Evolutionary conservation across 495 filamentous ascomycete genomes (phyloP).

Genomic region (Clavariopsis aquatica): DNA sequence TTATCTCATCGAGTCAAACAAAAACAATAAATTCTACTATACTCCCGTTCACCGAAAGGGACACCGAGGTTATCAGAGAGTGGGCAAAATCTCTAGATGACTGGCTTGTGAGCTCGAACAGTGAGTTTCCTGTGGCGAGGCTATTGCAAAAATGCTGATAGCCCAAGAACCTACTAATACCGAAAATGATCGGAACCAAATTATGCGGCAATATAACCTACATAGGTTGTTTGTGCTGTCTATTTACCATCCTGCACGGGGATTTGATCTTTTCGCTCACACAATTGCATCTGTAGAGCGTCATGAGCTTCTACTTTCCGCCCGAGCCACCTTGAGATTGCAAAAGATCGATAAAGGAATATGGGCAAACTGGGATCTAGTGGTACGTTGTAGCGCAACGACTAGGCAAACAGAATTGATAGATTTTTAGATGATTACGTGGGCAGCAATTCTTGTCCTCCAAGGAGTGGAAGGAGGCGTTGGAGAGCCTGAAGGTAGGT

Average conservation of each 20-base stretch:
- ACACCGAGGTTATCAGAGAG: conserved; percentile 1
- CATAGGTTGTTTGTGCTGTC: conserved; percentile 51
- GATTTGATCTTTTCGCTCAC: conserved; percentile 48
- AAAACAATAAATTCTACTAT: background rate
- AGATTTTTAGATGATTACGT: conserved; percentile 12
- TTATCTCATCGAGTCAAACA: background rate
- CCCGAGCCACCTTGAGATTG: conserved; percentile 3
- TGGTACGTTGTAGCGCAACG: too few species aligned
- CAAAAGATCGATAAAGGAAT: conserved; percentile 1
- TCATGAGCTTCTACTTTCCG: conserved; percentile 1
- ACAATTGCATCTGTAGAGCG: conserved; percentile 40
- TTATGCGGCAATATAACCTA: conserved; percentile 49
- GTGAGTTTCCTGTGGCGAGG: too few species aligned
- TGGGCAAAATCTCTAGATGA: conserved; percentile 2
- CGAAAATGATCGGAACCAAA: conserved; percentile 46
- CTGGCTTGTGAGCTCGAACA: conserved; percentile 2
- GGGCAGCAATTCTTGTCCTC: conserved; percentile 5
- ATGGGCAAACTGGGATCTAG: conserved; percentile 7
- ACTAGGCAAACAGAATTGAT: too few species aligned
- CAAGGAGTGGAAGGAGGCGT: conserved; percentile 2
- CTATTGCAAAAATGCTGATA: too few species aligned
- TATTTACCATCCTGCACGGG: conserved; percentile 51
- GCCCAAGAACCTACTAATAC: conserved; percentile 44
- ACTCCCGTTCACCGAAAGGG: background rate
- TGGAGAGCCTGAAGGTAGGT: conserved; percentile 3